Evolutionary conservation across 371 early-diverging fungal species (phyloP).

Genomic region (Zopfochytrium polystomum): DNA sequence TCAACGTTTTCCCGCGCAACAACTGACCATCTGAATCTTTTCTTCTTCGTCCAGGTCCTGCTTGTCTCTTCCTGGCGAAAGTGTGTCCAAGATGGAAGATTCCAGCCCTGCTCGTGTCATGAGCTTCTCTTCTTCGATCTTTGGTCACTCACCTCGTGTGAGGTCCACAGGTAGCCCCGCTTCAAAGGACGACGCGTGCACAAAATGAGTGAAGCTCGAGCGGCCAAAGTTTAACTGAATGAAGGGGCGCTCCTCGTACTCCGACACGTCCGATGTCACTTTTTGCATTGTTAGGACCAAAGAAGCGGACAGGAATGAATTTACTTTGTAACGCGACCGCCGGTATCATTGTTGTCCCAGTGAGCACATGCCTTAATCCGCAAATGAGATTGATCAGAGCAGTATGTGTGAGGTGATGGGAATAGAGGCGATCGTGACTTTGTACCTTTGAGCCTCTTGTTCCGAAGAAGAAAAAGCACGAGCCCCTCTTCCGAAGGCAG

Average conservation of each 20-base stretch:
- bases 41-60: constrained; percentile 46
- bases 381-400: constrained; percentile 3
- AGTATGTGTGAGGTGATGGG: no score
- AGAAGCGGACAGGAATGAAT: constrained; percentile 7
- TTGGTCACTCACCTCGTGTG: constrained; percentile 17
- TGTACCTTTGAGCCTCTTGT: constrained; percentile 13
- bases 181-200: constrained; percentile 33
- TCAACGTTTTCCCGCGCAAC: background rate
- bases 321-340: constrained; percentile 36
- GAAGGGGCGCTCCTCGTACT: constrained; percentile 25
- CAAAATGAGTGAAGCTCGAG: constrained; percentile 25
- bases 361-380: constrained; percentile 20
- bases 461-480: constrained; percentile 25
- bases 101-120: constrained; percentile 9
- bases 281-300: no score
- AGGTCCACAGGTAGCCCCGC: constrained; percentile 10
- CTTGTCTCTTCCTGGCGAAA: constrained; percentile 20
- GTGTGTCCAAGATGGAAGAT: constrained; percentile 22
- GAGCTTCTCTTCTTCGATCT: constrained; percentile 3
- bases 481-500: constrained; percentile 45
- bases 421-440: no score
- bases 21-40: constrained; percentile 35
- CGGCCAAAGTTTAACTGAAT: constrained; percentile 46
- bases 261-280: background rate
- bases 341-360: constrained; percentile 34